Evolutionary conservation across 2,329 filamentous ascomycete genomes (phyloP).

Genomic region (Ophiosphaerella herpotricha): DNA sequence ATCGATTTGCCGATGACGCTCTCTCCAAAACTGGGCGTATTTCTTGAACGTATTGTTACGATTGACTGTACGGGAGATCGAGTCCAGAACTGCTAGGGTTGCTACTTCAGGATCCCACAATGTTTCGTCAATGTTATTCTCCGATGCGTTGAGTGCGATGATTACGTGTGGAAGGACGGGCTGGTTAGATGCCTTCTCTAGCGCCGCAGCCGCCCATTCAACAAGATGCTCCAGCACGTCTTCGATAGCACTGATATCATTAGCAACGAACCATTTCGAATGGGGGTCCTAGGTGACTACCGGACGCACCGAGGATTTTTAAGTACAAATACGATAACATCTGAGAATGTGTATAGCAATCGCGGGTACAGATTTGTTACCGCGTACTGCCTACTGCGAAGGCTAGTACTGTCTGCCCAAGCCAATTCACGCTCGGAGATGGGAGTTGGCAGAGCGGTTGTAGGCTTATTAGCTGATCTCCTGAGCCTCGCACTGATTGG

Average conservation of each 20-base stretch:
- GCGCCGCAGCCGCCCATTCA: slow-evolving; percentile 11
- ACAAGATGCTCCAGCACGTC: slow-evolving; percentile 8
- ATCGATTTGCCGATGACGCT: slow-evolving; percentile 9
- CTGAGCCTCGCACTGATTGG: slow-evolving; percentile 41
- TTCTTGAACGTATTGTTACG: slow-evolving; percentile 6
- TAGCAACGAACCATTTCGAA: background rate
- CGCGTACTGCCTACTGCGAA: slow-evolving; percentile 43
- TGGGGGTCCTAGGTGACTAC: background rate
- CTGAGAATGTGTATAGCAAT: slow-evolving; percentile 51
- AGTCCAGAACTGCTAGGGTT: slow-evolving; percentile 45
- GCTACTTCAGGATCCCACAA: slow-evolving; percentile 52
- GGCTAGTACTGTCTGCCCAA: slow-evolving; percentile 17
- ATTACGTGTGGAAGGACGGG: slow-evolving; percentile 60
- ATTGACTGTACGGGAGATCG: slow-evolving; percentile 6
- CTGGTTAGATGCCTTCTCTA: slow-evolving; percentile 52
- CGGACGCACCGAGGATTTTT: slow-evolving; percentile 40
- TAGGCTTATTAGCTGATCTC: slow-evolving; percentile 45
- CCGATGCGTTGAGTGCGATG: slow-evolving; percentile 57
- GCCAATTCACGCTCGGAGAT: slow-evolving; percentile 1
- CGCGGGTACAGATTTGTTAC: slow-evolving; percentile 49
- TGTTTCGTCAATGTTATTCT: slow-evolving; percentile 44
- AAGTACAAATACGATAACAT: slow-evolving; percentile 51
- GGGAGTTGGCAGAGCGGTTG: background rate
- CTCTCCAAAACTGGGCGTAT: slow-evolving; percentile 10
- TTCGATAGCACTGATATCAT: background rate